Conservation (phyloP, 2,329 filamentous ascomycete genomes). For the Zymoseptoria ardabiliae region DNA sequence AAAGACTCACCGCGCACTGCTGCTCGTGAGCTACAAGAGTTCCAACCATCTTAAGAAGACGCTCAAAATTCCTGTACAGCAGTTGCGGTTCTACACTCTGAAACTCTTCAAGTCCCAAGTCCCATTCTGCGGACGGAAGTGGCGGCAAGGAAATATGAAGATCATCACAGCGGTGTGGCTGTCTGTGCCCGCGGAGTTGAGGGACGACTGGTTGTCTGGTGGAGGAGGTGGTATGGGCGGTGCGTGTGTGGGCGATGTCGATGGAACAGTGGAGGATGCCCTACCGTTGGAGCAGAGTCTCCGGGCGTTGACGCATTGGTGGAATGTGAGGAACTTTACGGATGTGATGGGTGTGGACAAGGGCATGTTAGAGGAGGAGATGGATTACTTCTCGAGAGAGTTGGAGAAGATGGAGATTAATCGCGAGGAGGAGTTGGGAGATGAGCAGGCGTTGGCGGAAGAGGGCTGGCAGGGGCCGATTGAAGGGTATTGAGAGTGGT, state of each 20-base stretch:
- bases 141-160: conserved; percentile 96
- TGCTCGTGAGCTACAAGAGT: conserved; percentile 93
- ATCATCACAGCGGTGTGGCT: conserved; percentile 96
- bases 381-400: conserved; percentile 44
- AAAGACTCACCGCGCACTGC: conserved; percentile 88
- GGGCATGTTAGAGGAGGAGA: conserved; percentile 35
- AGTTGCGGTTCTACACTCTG: conserved; percentile 84
- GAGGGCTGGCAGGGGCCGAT: conserved; percentile 20
- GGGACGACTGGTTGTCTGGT: conserved; percentile 91
- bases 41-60: conserved; percentile 86
- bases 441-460: conserved; percentile 16
- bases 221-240: conserved; percentile 42
- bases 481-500: conserved; percentile 24
- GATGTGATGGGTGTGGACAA: conserved; percentile 58
- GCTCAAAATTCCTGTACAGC: conserved; percentile 80
- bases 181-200: conserved; percentile 82
- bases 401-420: conserved; percentile 44
- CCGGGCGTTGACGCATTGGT: conserved; percentile 86
- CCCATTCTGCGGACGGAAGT: conserved; percentile 95
- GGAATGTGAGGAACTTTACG: conserved; percentile 76
- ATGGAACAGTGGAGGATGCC: conserved; percentile 88
- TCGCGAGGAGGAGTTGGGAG: conserved; percentile 11
- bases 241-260: conserved; percentile 55
- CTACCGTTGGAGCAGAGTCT: conserved; percentile 87
- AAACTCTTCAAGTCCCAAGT: conserved; percentile 99